Evolutionary conservation across 352 stramenopile species (phyloP), one percentile per base, ranked within the genome.

Genomic region (Phytophthora multivora): DNA sequence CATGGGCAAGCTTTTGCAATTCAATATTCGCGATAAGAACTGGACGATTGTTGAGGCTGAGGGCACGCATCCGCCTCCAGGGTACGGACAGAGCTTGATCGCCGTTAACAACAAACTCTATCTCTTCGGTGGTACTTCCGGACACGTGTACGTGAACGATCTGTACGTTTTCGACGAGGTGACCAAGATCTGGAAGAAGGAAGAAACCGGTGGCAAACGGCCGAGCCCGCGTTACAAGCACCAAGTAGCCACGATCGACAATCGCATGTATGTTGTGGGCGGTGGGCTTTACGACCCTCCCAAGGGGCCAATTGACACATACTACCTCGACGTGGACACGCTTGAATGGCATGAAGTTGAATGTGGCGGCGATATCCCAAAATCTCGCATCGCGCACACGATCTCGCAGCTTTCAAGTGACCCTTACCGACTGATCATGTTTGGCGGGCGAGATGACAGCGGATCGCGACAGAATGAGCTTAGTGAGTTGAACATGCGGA

Each of bases 221-320:
- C 86, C 86, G 21, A 92, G 79, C 35, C 86, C 86, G 1, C 80
- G 86, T 51, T 94, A 94, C 82, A 94, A 92, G 59, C 83, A 94
- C 45, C 86, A 94, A 71, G 79, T 89, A 19, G 80, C 80, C n/a
- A 66, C 59, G 6, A 64, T 90, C 12, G 83, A 55, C 21, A 90
- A 86, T 47, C 77, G 75, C 42, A 92, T 92, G 83, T 94, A 92
- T 59, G 75, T 92, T 15, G 74, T 94, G 25, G 86, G 86, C 21
- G 86, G 86, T 21, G 85, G 86, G 3, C 70, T 94, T 8, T 94
- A 92, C 63, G 83, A 94, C 68, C 86, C 83, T 26, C 83, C 86
- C 0, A 94, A 91, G 59, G 83, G 86, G 2, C 79, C 79, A 13
- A 91, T 94, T 55, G 81, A 92, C 56, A 82, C 81, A 61, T 89